Evolutionary conservation across 257 asterid species (phyloP).

Genomic region (Buddleja alternifolia): DNA sequence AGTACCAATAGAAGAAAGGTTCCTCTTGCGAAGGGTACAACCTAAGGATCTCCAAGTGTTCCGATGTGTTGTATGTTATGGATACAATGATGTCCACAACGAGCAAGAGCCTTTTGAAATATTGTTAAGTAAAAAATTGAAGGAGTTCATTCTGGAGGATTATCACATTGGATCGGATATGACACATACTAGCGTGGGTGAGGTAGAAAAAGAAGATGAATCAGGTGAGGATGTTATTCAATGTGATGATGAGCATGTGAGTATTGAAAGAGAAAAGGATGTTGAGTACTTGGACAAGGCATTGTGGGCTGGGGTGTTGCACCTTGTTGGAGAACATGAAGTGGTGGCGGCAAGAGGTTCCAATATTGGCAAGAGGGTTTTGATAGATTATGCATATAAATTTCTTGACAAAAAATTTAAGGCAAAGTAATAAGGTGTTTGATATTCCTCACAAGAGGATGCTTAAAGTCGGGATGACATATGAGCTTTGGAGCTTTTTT

Average conservation of each 20-base stretch:
- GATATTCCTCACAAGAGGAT: slow-evolving; percentile 61
- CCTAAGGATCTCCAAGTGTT: slow-evolving; percentile 48
- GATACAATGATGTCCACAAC: slow-evolving; percentile 48
- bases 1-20: slow-evolving; percentile 55
- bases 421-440: slow-evolving; percentile 52
- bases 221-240: not conserved
- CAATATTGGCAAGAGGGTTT: slow-evolving; percentile 41
- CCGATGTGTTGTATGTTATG: slow-evolving; percentile 63
- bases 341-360: slow-evolving; percentile 55
- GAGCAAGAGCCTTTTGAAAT: slow-evolving; percentile 50
- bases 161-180: not conserved
- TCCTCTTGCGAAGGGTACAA: slow-evolving; percentile 50
- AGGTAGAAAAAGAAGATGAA: not conserved
- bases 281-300: slow-evolving; percentile 46
- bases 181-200: not conserved
- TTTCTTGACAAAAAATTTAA: slow-evolving; percentile 57
- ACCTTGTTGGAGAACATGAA: slow-evolving; percentile 71
- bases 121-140: slow-evolving; percentile 42
- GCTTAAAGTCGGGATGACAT: slow-evolving; percentile 76
- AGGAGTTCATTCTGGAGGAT: slow-evolving; percentile 36
- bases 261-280: not conserved
- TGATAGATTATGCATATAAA: slow-evolving; percentile 58
- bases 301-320: slow-evolving; percentile 49
- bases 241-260: not conserved
- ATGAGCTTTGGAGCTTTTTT: slow-evolving; percentile 35